Evolutionary conservation across 352 stramenopile species (phyloP), one percentile per base, ranked within the genome.

Genomic region (Pythium biforme): DNA sequence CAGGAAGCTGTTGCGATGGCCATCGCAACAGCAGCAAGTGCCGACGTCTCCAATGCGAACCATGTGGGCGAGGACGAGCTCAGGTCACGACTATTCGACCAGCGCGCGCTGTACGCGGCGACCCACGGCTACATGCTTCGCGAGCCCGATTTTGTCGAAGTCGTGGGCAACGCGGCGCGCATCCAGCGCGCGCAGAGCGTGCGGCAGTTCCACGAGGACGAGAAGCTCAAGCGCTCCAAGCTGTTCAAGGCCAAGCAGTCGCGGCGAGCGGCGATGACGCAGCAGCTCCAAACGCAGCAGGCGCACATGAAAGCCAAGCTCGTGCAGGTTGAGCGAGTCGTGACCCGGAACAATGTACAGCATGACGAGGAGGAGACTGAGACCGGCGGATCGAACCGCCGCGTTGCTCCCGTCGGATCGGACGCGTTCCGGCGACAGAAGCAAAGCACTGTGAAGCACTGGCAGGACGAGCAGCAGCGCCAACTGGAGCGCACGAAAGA

Each of bases 131-230:
- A 41, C 17, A 50, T 50, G 12, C 62, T 43, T 3, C 17, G 17
- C 22, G 43, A 48, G 8, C 17, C 11, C 12, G 41, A 39, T 33
- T 69, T 69, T 40, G 62, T 70, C 23, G 64, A 70, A 26, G 52
- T 70, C 3, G 37, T 66, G 1, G 64, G 64, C 0, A 55, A 27
- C 43, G 22, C 41, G 14, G 64, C 54, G 17, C 41, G 37, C 2
- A 55, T 70, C 56, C 33, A 51, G 25, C 31, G 43, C 2, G 41
- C 57, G 12, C 49, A 65, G 20, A 70, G 52, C 23, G 19, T 66
- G 20, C 41, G 51, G 14, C 50, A 70, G 19, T 37, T 70, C 15
- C 51, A 66, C 22, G 64, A 66, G 26, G 55, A 69, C 14, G 53
- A 62, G 4, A 55, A 62, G 20, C 52, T 25, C 3, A 34, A 37